Percentiles rank a stretch among this genome's conserved stretches.
Conservation (phyloP, 768 basidiomycete species). For the Panellus pusillus region DNA sequence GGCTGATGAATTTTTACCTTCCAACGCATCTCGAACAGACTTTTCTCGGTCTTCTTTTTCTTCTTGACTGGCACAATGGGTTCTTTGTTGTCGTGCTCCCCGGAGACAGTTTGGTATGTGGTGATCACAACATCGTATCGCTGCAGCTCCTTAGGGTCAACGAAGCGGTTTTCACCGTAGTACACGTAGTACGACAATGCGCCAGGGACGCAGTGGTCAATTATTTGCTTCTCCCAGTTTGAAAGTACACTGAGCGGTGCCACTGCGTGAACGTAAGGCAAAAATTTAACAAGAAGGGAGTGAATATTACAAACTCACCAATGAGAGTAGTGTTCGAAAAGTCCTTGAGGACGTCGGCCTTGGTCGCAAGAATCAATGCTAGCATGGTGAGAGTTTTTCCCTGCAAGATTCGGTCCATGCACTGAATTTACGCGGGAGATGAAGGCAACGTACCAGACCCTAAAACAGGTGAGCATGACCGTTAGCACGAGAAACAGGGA, state of each 20-base stretch:
- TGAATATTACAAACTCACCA: conserved; percentile 43
- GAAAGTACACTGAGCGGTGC: conserved; percentile 81
- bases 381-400: conserved; percentile 93
- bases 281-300: background rate
- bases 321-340: conserved; percentile 76
- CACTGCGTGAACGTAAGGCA: conserved; percentile 42
- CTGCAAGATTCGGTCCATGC: conserved; percentile 30
- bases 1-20: conserved; percentile 48
- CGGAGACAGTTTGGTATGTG: conserved; percentile 72
- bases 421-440: background rate
- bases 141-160: conserved; percentile 59
- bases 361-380: conserved; percentile 77
- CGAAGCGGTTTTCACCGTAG: conserved; percentile 65
- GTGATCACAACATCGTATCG: conserved; percentile 80
- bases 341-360: conserved; percentile 53
- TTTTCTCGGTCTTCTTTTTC: conserved; percentile 60
- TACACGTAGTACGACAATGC: conserved; percentile 61
- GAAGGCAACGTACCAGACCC: conserved; percentile 41
- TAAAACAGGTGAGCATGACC: conserved; percentile 21
- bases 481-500: background rate
- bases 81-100: conserved; percentile 47
- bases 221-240: conserved; percentile 86
- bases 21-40: conserved; percentile 74
- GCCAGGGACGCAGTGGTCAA: conserved; percentile 64
- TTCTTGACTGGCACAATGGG: conserved; percentile 44